These are phyloP conservation scores for Uronychia binucleata DNA, from an alignment of 73 alveolate species.

Conservation along the genomic window DNA sequence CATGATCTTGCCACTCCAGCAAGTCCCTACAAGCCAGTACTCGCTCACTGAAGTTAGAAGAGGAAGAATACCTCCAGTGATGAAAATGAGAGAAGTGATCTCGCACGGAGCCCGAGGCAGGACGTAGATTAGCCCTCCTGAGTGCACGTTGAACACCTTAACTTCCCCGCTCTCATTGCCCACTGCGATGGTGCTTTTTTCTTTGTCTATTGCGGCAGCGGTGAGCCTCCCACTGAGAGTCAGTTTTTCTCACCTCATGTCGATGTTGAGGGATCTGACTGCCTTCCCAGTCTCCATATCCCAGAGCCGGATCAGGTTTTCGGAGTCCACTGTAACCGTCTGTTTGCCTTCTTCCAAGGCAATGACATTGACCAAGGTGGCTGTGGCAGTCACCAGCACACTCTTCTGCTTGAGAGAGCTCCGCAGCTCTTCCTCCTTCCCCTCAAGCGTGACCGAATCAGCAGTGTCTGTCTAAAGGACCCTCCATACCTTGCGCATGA, in stretches of 20 bases:
- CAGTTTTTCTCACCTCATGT: constrained; percentile 31
- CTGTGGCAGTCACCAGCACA: constrained; percentile 43
- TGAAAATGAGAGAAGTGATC: constrained; percentile 44
- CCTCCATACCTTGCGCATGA: too few relatives aligned
- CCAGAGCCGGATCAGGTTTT: constrained; percentile 63
- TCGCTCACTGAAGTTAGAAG: constrained; percentile 40
- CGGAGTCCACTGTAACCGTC: constrained; percentile 52
- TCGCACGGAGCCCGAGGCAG: constrained; percentile 53
- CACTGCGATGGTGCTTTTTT: constrained; percentile 27
- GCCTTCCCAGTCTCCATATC: constrained; percentile 28
- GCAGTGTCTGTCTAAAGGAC: too few relatives aligned
- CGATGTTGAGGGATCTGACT: constrained; percentile 18
- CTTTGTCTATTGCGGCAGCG: constrained; percentile 50
- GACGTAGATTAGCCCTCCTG: constrained; percentile 65
- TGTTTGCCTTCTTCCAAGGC: constrained; percentile 3
- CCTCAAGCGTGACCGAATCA: too few relatives aligned
- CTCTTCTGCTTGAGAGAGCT: constrained; percentile 12
- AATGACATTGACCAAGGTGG: constrained; percentile 36
- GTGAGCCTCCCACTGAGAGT: constrained; percentile 38
- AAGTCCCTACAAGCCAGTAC: constrained; percentile 61
- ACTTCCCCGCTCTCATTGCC: constrained; percentile 58
- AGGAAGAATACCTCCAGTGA: constrained; percentile 33
- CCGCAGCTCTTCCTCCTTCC: too few relatives aligned
- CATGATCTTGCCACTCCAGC: constrained; percentile 71
- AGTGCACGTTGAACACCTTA: constrained; percentile 39